A percentile compares a stretch with the other conserved stretches of the same genome.
Conservation (phyloP, 176 grass and related monocot species). For the Stipa capillata region DNA sequence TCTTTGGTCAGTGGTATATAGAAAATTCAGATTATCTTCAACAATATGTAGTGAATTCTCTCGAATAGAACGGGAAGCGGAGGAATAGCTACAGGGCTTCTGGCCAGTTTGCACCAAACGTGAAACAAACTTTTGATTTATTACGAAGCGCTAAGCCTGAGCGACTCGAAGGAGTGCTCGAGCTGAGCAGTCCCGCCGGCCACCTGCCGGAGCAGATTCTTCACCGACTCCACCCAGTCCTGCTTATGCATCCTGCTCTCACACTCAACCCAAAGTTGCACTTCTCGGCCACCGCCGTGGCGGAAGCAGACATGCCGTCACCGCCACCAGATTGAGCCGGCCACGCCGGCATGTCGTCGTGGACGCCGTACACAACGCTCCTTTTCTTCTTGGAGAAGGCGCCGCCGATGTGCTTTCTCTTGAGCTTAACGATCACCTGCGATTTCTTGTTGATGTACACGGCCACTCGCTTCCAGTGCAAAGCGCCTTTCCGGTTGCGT, state of each 20-base stretch:
- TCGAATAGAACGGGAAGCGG: background rate
- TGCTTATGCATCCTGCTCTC: conserved; percentile 17
- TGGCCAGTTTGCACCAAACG: background rate
- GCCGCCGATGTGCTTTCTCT: conserved; percentile 56
- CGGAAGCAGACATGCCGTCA: background rate
- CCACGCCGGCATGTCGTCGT: conserved; percentile 46
- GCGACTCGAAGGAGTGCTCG: conserved; percentile 36
- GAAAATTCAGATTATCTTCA: no score
- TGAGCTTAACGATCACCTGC: conserved; percentile 52
- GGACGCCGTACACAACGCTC: conserved; percentile 43
- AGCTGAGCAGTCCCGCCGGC: conserved; percentile 40
- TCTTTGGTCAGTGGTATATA: no score
- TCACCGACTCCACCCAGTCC: conserved; percentile 49
- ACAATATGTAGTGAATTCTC: no score
- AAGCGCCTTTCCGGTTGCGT: conserved; percentile 26
- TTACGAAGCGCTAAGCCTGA: conserved; percentile 25
- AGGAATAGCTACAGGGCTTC: background rate
- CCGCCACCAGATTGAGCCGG: background rate
- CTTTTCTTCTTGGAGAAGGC: conserved; percentile 63
- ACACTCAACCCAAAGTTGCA: conserved; percentile 38
- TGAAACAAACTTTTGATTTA: background rate
- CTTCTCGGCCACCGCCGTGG: background rate
- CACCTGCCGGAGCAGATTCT: conserved; percentile 48
- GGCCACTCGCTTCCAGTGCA: conserved; percentile 35
- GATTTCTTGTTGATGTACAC: conserved; percentile 46